Conservation (phyloP, 495 filamentous ascomycete genomes). For the Collariella sp. region DNA sequence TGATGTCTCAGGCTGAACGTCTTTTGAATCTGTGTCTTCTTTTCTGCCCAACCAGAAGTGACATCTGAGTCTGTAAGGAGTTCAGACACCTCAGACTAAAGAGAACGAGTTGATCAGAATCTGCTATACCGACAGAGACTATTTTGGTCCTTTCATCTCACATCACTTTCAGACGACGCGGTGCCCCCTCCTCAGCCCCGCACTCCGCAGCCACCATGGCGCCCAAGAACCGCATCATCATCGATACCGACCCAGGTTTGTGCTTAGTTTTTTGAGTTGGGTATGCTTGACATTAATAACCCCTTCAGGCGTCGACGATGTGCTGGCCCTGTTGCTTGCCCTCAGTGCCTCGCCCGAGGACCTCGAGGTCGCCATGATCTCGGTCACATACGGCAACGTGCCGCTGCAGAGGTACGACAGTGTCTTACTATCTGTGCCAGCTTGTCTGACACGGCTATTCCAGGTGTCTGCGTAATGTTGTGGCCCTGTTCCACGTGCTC, state of each 20-base stretch:
- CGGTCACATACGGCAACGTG: conserved; percentile 88
- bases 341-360: conserved; percentile 76
- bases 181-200: conserved; percentile 6
- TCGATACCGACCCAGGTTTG: conserved; percentile 81
- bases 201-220: conserved; percentile 34
- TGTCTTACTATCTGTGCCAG: not conserved
- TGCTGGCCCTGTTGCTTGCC: conserved; percentile 74
- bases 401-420: conserved; percentile 56
- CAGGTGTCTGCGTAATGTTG: conserved; percentile 81
- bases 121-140: not conserved
- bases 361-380: conserved; percentile 79
- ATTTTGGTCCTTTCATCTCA: not conserved
- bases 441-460: conserved; percentile 5
- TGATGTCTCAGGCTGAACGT: no score
- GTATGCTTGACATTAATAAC: conserved; percentile 1
- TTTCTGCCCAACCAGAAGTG: no score
- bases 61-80: not conserved
- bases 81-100: no score
- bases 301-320: conserved; percentile 73
- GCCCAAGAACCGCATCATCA: conserved; percentile 68
- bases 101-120: no score
- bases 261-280: not conserved
- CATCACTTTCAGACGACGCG: not conserved
- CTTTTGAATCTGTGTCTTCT: no score
- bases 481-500: conserved; percentile 87